Evolutionary conservation across 331 rosid genomes (phyloP).

Genomic region (Rosa hybrid): DNA sequence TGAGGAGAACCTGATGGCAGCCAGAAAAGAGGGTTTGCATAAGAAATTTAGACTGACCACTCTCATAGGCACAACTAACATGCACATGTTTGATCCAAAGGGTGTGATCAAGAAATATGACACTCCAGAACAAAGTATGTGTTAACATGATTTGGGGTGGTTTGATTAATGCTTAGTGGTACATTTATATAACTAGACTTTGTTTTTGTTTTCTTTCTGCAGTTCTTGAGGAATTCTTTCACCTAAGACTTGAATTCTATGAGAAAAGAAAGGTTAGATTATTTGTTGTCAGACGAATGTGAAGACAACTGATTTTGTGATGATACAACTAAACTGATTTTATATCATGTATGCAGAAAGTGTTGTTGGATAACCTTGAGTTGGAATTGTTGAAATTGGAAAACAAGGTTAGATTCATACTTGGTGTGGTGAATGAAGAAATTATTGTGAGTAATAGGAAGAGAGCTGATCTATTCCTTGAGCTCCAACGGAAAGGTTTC

Average conservation of each 20-base stretch:
- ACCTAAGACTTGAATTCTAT: conserved; percentile 68
- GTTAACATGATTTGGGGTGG: too few relatives aligned
- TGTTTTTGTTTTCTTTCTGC: conserved; percentile 24
- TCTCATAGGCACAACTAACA: too few relatives aligned
- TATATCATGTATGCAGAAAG: conserved; percentile 48
- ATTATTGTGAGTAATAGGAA: conserved; percentile 79
- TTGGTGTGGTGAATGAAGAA: conserved; percentile 74
- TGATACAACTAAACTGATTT: neutral
- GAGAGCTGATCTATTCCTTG: conserved; percentile 68
- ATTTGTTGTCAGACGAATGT: neutral
- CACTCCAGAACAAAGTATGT: too few relatives aligned
- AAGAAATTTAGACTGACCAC: too few relatives aligned
- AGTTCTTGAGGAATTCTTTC: conserved; percentile 90
- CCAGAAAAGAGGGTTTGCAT: too few relatives aligned
- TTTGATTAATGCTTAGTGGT: too few relatives aligned
- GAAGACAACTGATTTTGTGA: neutral
- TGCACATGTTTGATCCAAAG: too few relatives aligned
- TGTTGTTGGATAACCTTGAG: conserved; percentile 59
- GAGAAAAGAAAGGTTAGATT: conserved; percentile 73
- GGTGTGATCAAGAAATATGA: too few relatives aligned
- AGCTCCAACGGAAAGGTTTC: conserved; percentile 84
- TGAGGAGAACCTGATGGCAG: conserved; percentile 45
- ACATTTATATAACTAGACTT: too few relatives aligned
- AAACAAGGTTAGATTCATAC: neutral
- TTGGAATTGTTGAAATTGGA: conserved; percentile 21